Evolutionary conservation across 495 filamentous ascomycete species (phyloP).

Genomic region (Tuber aestivum): DNA sequence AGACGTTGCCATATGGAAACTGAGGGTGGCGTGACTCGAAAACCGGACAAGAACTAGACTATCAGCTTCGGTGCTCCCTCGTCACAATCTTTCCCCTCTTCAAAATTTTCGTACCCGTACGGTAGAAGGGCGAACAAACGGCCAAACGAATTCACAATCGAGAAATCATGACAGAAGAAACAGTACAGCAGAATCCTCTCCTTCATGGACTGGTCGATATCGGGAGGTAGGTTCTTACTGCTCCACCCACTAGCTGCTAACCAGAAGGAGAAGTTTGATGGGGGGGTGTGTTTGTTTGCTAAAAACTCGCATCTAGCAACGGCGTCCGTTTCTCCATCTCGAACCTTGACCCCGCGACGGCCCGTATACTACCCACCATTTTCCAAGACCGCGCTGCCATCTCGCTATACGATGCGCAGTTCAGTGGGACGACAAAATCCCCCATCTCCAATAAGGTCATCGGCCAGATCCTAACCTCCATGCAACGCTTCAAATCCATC

Average conservation of each 20-base stretch:
- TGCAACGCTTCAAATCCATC: conserved; percentile 67
- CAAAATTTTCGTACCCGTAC: neutral
- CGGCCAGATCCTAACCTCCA: conserved; percentile 54
- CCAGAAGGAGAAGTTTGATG: neutral
- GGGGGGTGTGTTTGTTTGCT: neutral
- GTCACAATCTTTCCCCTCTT: neutral
- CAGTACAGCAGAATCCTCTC: conserved; percentile 15
- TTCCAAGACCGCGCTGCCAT: conserved; percentile 73
- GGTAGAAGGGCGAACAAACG: neutral
- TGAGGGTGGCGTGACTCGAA: too few relatives aligned
- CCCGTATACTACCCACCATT: conserved; percentile 67
- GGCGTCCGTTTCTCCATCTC: conserved; percentile 92
- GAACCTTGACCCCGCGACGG: conserved; percentile 61
- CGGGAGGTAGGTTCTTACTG: conserved; percentile 55
- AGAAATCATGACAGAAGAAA: neutral
- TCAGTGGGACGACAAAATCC: conserved; percentile 45
- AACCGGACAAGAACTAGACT: neutral
- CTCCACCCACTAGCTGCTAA: conserved; percentile 1
- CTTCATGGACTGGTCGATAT: conserved; percentile 58
- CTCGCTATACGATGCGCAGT: conserved; percentile 79
- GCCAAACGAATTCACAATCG: neutral
- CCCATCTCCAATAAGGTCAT: conserved; percentile 63
- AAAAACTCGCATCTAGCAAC: conserved; percentile 55
- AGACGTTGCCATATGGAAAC: too few relatives aligned
- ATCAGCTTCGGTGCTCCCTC: neutral